Evolutionary conservation across 2,329 filamentous ascomycete genomes (phyloP).

Genomic region (Ramichloridium luteum): DNA sequence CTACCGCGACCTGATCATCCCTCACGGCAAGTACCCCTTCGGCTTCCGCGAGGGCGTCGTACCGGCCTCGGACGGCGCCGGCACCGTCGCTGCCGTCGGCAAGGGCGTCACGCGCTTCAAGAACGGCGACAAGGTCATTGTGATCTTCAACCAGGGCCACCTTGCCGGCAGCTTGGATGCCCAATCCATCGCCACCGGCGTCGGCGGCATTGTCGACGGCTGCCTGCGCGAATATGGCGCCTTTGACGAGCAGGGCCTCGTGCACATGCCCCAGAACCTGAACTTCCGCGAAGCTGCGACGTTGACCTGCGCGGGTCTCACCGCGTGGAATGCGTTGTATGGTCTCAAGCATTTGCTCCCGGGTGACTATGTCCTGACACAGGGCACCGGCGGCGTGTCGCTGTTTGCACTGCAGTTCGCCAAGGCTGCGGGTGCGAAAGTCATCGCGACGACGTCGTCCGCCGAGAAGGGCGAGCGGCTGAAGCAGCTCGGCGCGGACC

Average conservation of each 20-base stretch:
- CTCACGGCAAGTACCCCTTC: slow-evolving; percentile 36
- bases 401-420: slow-evolving; percentile 52
- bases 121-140: slow-evolving; percentile 46
- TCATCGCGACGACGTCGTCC: slow-evolving; percentile 47
- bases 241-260: slow-evolving; percentile 56
- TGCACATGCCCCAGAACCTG: slow-evolving; percentile 48
- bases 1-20: slow-evolving; percentile 39
- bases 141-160: slow-evolving; percentile 51
- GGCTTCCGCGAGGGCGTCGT: slow-evolving; percentile 29
- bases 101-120: slow-evolving; percentile 44
- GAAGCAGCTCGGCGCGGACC: slow-evolving; percentile 41
- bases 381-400: slow-evolving; percentile 59
- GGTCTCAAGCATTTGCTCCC: slow-evolving; percentile 31
- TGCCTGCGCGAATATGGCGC: slow-evolving; percentile 54
- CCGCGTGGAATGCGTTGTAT: slow-evolving; percentile 43
- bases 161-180: slow-evolving; percentile 37
- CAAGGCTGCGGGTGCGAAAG: slow-evolving; percentile 41
- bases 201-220: slow-evolving; percentile 58
- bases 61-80: slow-evolving; percentile 41
- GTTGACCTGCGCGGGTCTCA: slow-evolving; percentile 34
- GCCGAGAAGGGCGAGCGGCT: slow-evolving; percentile 38
- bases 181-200: slow-evolving; percentile 38
- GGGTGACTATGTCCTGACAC: slow-evolving; percentile 45
- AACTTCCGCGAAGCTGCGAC: slow-evolving; percentile 36
- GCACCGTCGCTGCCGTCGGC: slow-evolving; percentile 41